phyloP scores from a whole-genome alignment of 208 protist genomes.

The Trypanosoma rangeli region DNA sequence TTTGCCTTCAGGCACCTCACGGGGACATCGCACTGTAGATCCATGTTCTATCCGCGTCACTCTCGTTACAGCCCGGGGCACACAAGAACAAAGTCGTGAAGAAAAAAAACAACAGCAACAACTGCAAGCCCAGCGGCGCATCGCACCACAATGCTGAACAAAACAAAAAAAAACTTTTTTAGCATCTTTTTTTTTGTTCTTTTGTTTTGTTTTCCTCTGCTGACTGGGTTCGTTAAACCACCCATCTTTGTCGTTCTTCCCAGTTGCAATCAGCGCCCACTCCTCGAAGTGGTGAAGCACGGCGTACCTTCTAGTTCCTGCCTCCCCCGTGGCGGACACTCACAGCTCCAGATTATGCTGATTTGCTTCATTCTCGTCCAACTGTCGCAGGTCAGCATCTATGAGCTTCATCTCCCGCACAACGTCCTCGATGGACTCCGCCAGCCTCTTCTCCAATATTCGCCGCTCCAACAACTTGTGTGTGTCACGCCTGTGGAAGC shows the following conservation, averaged over 20 bases:
- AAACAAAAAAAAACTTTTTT: slow-evolving; percentile 17
- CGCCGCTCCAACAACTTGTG: slow-evolving; percentile 45
- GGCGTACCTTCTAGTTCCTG: not conserved
- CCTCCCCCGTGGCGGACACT: not conserved
- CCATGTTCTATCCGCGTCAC: not conserved
- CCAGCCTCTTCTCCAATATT: slow-evolving; percentile 50
- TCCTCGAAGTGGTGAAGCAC: not conserved
- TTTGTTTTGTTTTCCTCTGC: slow-evolving; percentile 1
- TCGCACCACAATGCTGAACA: too few relatives aligned
- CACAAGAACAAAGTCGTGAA: not conserved
- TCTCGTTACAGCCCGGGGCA: not conserved
- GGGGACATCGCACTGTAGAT: not conserved
- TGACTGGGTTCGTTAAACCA: not conserved
- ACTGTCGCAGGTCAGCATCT: slow-evolving; percentile 43
- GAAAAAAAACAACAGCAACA: not conserved
- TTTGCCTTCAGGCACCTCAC: not conserved
- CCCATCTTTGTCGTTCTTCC: not conserved
- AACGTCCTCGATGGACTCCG: slow-evolving; percentile 39
- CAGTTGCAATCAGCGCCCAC: not conserved
- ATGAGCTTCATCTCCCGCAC: slow-evolving; percentile 73
- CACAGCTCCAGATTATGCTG: not conserved
- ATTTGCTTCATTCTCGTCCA: slow-evolving; percentile 16
- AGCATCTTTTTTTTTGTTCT: not conserved
- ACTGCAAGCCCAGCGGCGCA: too few relatives aligned
- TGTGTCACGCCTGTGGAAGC: slow-evolving; percentile 1